phyloP scores from a whole-genome alignment of 208 protist species.

The Leishmania major region DNA sequence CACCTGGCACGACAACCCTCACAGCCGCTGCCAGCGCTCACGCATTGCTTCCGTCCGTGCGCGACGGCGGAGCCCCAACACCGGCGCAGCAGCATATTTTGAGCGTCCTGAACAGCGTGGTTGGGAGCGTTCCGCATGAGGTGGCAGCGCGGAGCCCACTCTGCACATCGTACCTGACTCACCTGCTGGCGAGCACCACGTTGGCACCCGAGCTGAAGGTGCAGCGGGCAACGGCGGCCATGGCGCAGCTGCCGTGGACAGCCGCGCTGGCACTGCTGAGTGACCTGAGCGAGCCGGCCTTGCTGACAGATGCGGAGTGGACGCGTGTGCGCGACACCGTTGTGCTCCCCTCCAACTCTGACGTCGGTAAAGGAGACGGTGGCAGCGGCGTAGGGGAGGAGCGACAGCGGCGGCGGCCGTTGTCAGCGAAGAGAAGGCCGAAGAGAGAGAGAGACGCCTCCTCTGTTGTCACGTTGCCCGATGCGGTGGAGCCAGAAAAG shows the following conservation, averaged over 20 bases:
- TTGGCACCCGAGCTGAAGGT: constrained; percentile 53
- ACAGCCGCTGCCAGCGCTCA: constrained; percentile 29
- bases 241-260: constrained; percentile 57
- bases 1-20: constrained; percentile 46
- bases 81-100: constrained; percentile 59
- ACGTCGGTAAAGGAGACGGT: neutral
- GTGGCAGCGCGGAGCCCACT: constrained; percentile 57
- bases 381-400: neutral
- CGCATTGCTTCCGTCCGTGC: constrained; percentile 31
- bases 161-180: constrained; percentile 74
- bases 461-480: neutral
- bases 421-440: neutral
- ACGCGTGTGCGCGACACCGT: constrained; percentile 14
- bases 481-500: neutral
- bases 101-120: constrained; percentile 63
- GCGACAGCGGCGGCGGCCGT: neutral
- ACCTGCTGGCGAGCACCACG: constrained; percentile 79
- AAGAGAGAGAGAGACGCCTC: constrained; percentile 1
- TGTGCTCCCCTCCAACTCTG: constrained; percentile 3
- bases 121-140: constrained; percentile 46
- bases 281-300: constrained; percentile 46
- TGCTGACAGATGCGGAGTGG: constrained; percentile 46
- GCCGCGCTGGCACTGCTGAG: constrained; percentile 49
- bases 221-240: constrained; percentile 37
- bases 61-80: constrained; percentile 26